Conservation (phyloP, 306 rosid genomes). For the Elaeagnus macrophylla region DNA sequence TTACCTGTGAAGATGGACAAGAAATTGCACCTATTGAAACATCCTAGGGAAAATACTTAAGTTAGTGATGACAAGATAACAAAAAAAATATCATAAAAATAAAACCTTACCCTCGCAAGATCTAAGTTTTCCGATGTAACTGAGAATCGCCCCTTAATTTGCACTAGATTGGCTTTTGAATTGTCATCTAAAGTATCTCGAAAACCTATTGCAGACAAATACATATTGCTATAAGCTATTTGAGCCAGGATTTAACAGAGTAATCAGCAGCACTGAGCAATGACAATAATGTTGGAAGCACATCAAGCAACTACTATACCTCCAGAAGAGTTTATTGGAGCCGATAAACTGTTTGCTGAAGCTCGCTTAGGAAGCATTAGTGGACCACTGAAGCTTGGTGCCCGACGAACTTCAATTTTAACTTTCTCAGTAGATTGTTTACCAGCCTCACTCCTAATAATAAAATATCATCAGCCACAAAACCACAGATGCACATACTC, state of each 20-base stretch:
- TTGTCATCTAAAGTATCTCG: constrained; percentile 93
- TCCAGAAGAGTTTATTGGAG: constrained; percentile 96
- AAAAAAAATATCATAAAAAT: constrained; percentile 9
- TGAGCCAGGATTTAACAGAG: constrained; percentile 9
- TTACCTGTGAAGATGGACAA: constrained; percentile 87
- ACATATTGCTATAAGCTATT: constrained; percentile 19
- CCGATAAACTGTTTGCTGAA: constrained; percentile 98
- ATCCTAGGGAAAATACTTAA: constrained; percentile 51
- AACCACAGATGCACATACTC: neutral
- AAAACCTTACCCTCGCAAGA: constrained; percentile 71
- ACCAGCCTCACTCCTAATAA: constrained; percentile 64
- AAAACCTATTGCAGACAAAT: constrained; percentile 46
- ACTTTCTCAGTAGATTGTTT: constrained; percentile 44
- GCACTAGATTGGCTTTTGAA: constrained; percentile 87
- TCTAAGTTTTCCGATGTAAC: constrained; percentile 95
- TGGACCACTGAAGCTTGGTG: constrained; percentile 97
- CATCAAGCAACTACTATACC: constrained; percentile 43
- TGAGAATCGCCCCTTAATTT: constrained; percentile 94
- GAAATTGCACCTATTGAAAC: constrained; percentile 80
- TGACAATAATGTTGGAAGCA: constrained; percentile 1
- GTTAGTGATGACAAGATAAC: constrained; percentile 34
- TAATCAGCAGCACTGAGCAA: constrained; percentile 8
- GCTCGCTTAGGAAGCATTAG: constrained; percentile 97
- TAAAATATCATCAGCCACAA: constrained; percentile 7
- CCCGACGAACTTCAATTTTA: constrained; percentile 52